A percentile compares a stretch with the other conserved stretches of the same genome.
These are phyloP conservation scores for Cetraspora pellucida DNA, from an alignment of 192 early-diverging fungal species.

Conservation along the genomic window DNA sequence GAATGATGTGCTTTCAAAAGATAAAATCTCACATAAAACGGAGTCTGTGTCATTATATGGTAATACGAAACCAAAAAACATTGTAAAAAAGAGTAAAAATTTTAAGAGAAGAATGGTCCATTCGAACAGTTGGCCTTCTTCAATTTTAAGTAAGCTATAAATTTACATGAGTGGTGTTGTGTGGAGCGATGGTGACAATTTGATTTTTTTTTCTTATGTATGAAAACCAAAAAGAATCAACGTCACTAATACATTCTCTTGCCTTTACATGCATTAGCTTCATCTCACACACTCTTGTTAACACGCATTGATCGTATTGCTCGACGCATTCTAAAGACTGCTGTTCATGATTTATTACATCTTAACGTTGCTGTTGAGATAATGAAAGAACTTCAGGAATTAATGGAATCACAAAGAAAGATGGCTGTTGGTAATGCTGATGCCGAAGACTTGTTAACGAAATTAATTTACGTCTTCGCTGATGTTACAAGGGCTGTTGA, in stretches of 20 bases:
- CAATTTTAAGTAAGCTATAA: conserved; percentile 47
- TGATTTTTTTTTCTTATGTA: not conserved
- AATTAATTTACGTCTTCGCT: conserved; percentile 61
- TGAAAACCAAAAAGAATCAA: not conserved
- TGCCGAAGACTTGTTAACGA: conserved; percentile 61
- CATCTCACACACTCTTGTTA: conserved; percentile 57
- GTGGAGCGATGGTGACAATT: not conserved
- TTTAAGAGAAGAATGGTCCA: conserved; percentile 45
- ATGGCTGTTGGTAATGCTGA: conserved; percentile 63
- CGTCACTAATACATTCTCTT: not conserved
- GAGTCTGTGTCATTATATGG: conserved; percentile 1
- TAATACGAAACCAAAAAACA: conserved; percentile 9
- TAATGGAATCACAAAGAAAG: conserved; percentile 60
- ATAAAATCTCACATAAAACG: conserved; percentile 6
- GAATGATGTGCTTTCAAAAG: not conserved
- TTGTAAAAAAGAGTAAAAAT: conserved; percentile 5
- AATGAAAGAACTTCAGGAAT: conserved; percentile 63
- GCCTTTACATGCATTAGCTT: conserved; percentile 32
- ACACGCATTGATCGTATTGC: conserved; percentile 59
- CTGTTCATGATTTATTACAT: conserved; percentile 49
- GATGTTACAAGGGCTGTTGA: conserved; percentile 65
- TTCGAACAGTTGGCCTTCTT: conserved; percentile 70
- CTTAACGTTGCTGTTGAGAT: conserved; percentile 57
- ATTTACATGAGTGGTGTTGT: not conserved
- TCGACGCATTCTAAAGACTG: conserved; percentile 55